phyloP scores from a whole-genome alignment of 1,139 yeast species.

The Yamadazyma dushanensis region DNA sequence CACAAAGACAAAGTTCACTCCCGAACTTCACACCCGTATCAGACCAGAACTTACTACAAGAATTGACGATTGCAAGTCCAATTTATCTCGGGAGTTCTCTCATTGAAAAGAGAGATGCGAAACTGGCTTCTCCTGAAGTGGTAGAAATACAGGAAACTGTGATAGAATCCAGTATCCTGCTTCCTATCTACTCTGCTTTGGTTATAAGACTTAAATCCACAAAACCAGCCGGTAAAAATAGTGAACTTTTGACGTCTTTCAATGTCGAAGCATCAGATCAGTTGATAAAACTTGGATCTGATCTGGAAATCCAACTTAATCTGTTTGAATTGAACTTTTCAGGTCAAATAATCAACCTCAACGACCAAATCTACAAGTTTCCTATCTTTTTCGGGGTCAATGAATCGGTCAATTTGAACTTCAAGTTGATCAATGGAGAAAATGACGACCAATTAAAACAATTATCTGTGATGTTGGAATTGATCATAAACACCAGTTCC shows the following conservation, averaged over 20 bases:
- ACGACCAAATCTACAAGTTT: slow-evolving; percentile 24
- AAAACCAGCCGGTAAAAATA: slow-evolving; percentile 56
- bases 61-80: slow-evolving; percentile 4
- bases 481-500: slow-evolving; percentile 15
- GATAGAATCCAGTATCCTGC: slow-evolving; percentile 2
- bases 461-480: slow-evolving; percentile 26
- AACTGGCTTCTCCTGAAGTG: slow-evolving; percentile 1
- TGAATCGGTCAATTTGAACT: slow-evolving; percentile 45
- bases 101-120: slow-evolving; percentile 1
- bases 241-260: slow-evolving; percentile 52
- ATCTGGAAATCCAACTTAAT: slow-evolving; percentile 8
- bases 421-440: slow-evolving; percentile 39
- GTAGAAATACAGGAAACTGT: not conserved
- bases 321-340: slow-evolving; percentile 33
- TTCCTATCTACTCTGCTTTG: slow-evolving; percentile 27
- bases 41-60: slow-evolving; percentile 9
- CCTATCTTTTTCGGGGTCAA: slow-evolving; percentile 32
- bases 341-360: slow-evolving; percentile 31
- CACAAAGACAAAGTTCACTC: not conserved
- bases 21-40: slow-evolving; percentile 15
- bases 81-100: not conserved
- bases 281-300: slow-evolving; percentile 23
- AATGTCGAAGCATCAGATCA: slow-evolving; percentile 56
- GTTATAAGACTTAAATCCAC: slow-evolving; percentile 59
- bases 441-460: slow-evolving; percentile 29